Percentiles rank a stretch among this genome's conserved stretches.
phyloP scores from a whole-genome alignment of 106 monocot genomes.

The Apostasia ramifera region DNA sequence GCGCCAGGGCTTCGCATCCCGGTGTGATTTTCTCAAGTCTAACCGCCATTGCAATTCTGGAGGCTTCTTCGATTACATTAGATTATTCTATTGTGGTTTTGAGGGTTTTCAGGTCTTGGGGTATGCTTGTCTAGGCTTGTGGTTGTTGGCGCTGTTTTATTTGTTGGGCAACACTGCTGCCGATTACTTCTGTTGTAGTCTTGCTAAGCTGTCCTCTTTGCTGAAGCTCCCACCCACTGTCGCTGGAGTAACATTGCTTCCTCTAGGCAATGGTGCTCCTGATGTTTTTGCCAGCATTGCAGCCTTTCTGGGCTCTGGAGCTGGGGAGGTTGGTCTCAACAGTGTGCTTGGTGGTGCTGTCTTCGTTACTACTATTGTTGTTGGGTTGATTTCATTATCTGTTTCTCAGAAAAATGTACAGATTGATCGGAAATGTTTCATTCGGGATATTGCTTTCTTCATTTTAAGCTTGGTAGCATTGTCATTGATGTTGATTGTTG shows the following conservation, averaged over 20 bases:
- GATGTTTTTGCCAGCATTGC: constrained; percentile 95
- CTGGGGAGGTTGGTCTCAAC: constrained; percentile 85
- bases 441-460: constrained; percentile 78
- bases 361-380: constrained; percentile 84
- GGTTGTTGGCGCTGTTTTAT: constrained; percentile 70
- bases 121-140: constrained; percentile 41
- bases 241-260: constrained; percentile 89
- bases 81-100: constrained; percentile 77
- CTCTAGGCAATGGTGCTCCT: constrained; percentile 91
- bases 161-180: constrained; percentile 93
- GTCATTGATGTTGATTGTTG: constrained; percentile 54
- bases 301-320: constrained; percentile 63
- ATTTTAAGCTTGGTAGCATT: constrained; percentile 50
- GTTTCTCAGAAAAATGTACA: constrained; percentile 64
- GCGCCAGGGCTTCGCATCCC: constrained; percentile 38
- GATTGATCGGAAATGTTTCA: constrained; percentile 80
- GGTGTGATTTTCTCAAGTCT: constrained; percentile 65
- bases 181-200: constrained; percentile 84
- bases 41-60: constrained; percentile 51
- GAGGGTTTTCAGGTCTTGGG: constrained; percentile 37
- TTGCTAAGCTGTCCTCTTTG: constrained; percentile 71
- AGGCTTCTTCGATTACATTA: constrained; percentile 72
- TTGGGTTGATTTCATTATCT: constrained; percentile 57
- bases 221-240: constrained; percentile 77
- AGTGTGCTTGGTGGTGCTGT: constrained; percentile 91